Base-by-base conservation (phyloP, 495 filamentous ascomycete species). In the Apodospora peruviana region DNA sequence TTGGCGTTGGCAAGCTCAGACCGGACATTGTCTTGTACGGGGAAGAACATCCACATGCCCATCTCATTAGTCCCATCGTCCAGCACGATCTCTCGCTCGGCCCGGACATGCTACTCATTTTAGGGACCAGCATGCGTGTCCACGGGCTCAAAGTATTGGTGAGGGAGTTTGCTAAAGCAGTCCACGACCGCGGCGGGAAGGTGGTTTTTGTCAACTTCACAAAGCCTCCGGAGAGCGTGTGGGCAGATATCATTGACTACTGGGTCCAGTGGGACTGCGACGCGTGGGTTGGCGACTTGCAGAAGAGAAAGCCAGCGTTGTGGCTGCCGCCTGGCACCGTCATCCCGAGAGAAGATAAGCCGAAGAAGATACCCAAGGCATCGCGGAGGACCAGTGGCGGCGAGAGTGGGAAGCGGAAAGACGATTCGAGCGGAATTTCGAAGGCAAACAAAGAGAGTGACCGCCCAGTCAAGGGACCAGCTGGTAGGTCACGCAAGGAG, bases 251-350 rank as follows among this genome's bases (percentile, higher is more conserved):
- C 1, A 78, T 87, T 43, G 83, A 87, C 58, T 82, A 79, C 38
- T 85, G 81, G 74, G 73, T 87, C 2, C 73, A 81, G 23, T 85
- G 82, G 81, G 84, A 87, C 47, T 87, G 83, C 43, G 83, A 87
- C 48, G 74, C 68, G n/a, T 87, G 83, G 82, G 82, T 86, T 12
- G 62, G 67, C 20, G 77, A 83, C 46, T 59, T 86, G 48, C 78
- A 76, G 51, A 50, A 66, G 36, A 68, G 76, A 45, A 75, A 80
- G 48, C 69, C 67, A 4, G 74, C 75, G 34, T 68, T 85, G 9
- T 85, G 80, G 80, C 53, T 76, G 17, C 71, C 72, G 2, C 70
- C 68, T 10, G 70, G 68, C 3, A 50, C 60, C 1, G 62, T 59
- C 2, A 43, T 65, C 11, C 47, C 59, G 1, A 65, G 69, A 14